Evolutionary conservation across 2,329 filamentous ascomycete genomes (phyloP).

Genomic region (Aspergillus fructus): DNA sequence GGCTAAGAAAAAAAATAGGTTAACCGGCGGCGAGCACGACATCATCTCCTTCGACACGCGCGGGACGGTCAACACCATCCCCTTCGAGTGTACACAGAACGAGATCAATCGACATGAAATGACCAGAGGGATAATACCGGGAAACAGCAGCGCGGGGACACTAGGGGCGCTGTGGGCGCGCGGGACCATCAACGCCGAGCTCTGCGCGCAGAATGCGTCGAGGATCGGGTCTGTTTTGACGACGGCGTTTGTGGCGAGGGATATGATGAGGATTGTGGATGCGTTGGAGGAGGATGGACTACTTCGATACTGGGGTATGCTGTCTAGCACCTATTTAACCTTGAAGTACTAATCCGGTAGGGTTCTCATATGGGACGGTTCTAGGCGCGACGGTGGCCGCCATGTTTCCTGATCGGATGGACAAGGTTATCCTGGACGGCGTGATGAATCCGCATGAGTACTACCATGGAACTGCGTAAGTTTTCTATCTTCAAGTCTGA

Average conservation of each 20-base stretch:
- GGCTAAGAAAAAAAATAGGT: not conserved
- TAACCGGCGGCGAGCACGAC: constrained; percentile 11
- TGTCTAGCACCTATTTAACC: too few species aligned
- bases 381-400: constrained; percentile 8
- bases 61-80: constrained; percentile 9
- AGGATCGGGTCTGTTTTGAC: constrained; percentile 7
- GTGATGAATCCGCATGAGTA: constrained; percentile 10
- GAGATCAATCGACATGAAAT: not conserved
- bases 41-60: constrained; percentile 11
- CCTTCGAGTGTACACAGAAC: constrained; percentile 1
- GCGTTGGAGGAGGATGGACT: constrained; percentile 8
- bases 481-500: too few species aligned
- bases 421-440: constrained; percentile 9
- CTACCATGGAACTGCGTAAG: constrained; percentile 7
- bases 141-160: not conserved
- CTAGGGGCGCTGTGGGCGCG: constrained; percentile 10
- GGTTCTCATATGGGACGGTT: constrained; percentile 11
- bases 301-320: constrained; percentile 13
- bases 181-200: constrained; percentile 1
- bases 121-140: not conserved
- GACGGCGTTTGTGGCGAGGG: constrained; percentile 13
- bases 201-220: not conserved
- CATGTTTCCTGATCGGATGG: constrained; percentile 14
- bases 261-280: constrained; percentile 10
- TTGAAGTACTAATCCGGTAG: not conserved